Evolutionary conservation across 345 rosid genomes (phyloP).

Genomic region (Sonneratia alba): DNA sequence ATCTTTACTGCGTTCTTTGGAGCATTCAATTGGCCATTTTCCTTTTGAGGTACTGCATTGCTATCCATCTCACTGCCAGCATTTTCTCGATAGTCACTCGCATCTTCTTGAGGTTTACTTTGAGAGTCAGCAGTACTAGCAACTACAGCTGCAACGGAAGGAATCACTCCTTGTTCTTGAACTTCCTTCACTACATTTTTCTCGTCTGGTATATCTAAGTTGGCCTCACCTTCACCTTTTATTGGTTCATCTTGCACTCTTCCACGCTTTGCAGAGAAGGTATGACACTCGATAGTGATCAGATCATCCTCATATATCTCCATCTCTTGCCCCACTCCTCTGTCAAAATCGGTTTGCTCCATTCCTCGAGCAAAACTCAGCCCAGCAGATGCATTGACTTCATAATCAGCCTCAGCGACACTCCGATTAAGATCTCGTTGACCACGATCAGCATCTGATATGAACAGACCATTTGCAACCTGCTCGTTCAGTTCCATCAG

Average conservation of each 20-base stretch:
- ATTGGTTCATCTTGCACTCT: slow-evolving; percentile 30
- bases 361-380: slow-evolving; percentile 19
- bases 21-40: slow-evolving; percentile 21
- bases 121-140: background rate
- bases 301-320: slow-evolving; percentile 28
- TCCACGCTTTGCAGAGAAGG: slow-evolving; percentile 19
- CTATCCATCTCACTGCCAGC: slow-evolving; percentile 19
- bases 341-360: background rate
- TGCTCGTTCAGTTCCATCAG: slow-evolving; percentile 53
- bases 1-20: slow-evolving; percentile 45
- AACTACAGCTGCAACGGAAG: slow-evolving; percentile 4
- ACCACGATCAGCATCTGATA: slow-evolving; percentile 13
- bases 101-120: slow-evolving; percentile 11
- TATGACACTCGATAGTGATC: slow-evolving; percentile 26
- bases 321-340: background rate
- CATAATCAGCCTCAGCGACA: slow-evolving; percentile 13
- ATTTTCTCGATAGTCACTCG: slow-evolving; percentile 18
- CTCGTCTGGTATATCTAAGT: slow-evolving; percentile 14
- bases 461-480: slow-evolving; percentile 21
- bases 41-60: slow-evolving; percentile 18
- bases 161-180: slow-evolving; percentile 14
- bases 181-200: slow-evolving; percentile 18
- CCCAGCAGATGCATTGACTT: slow-evolving; percentile 13
- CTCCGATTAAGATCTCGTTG: slow-evolving; percentile 23
- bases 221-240: slow-evolving; percentile 9